Evolutionary conservation across 805 yeast species (phyloP), one percentile per base, ranked within the genome.

Genomic region (Candida taoyuanica): DNA sequence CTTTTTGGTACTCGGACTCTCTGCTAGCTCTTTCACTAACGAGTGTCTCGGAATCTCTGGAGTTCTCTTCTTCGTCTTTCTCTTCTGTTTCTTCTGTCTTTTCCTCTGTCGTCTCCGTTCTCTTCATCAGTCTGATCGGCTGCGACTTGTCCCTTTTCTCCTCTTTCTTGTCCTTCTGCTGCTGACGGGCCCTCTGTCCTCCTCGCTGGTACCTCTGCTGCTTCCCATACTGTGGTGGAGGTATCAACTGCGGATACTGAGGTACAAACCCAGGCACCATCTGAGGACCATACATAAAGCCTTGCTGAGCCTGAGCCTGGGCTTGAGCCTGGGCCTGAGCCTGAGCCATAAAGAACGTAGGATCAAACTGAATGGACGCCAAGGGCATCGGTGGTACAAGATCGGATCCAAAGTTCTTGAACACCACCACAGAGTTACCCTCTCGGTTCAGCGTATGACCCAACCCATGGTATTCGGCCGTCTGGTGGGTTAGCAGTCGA

Each of bases 401-500:
- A 25, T 50, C 52, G 8, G 49, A 59, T 6, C 52, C 52, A 32
- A 58, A 48, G 31, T 55, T 61, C 47, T 69, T 70, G 58, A 54
- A 70, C 7, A 70, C 62, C 5, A 67, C 55, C 17, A 70, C 63
- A 17, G 77, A 69, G 35, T 63, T 63, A 8, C 77, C 78, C 42
- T 71, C 78, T 21, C 52, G 47, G 47, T 69, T 73, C 11, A 75
- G 47, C 7, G 68, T 69, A 51, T 83, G 89, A 30, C 77, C 78
- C 39, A 82, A 56, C 17, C 67, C 63, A 51, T 81, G 79, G 54
- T 80, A 81, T 27, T 77, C 81, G 5, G 88, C 85, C 25, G 81
- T 62, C 47, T 81, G 83, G 57, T 84, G 89, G 0, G 82, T 70
- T 37, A 84, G 59, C 32, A 84, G 62, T 47, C 91, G 63, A 47